Percentiles rank a stretch among this genome's conserved stretches.
phyloP scores from a whole-genome alignment of 805 yeast genomes.

The Pichia rugopelliculosa region DNA sequence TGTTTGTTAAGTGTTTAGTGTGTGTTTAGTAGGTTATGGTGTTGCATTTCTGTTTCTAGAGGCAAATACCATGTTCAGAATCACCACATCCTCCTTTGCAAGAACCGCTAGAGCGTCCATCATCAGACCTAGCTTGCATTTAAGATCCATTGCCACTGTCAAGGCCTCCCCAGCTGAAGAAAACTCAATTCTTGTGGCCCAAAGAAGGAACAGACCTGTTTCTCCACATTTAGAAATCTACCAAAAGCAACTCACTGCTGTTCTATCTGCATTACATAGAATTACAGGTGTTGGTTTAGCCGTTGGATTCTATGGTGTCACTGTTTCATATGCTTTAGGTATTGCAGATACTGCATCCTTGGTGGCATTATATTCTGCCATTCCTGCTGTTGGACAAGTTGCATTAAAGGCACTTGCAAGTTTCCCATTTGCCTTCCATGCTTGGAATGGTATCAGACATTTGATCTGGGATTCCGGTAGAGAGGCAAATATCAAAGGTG shows the following conservation, averaged over 20 bases:
- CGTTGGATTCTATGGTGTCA: constrained; percentile 67
- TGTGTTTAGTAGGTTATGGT: no score
- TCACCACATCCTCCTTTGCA: constrained; percentile 10
- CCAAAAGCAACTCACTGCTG: constrained; percentile 84
- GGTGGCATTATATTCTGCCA: constrained; percentile 48
- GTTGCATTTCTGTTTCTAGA: no score
- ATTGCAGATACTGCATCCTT: constrained; percentile 50
- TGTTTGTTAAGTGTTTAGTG: no score
- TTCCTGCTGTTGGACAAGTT: constrained; percentile 58
- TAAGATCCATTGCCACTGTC: constrained; percentile 35
- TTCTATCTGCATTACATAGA: constrained; percentile 77
- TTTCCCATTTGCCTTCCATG: constrained; percentile 82
- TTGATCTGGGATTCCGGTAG: constrained; percentile 86
- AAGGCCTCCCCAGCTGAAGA: constrained; percentile 55
- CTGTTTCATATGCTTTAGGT: constrained; percentile 66
- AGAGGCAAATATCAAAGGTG: constrained; percentile 76
- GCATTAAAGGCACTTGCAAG: constrained; percentile 64
- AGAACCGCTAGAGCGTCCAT: constrained; percentile 13
- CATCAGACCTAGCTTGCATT: constrained; percentile 16
- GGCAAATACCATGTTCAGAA: background rate
- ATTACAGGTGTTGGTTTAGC: constrained; percentile 82
- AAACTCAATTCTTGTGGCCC: constrained; percentile 63
- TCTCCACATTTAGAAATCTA: constrained; percentile 90
- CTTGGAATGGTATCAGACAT: constrained; percentile 86
- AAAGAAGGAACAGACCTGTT: constrained; percentile 80